Evolutionary conservation across 345 rosid species (phyloP).

Genomic region (Eucalyptus tenuipes): DNA sequence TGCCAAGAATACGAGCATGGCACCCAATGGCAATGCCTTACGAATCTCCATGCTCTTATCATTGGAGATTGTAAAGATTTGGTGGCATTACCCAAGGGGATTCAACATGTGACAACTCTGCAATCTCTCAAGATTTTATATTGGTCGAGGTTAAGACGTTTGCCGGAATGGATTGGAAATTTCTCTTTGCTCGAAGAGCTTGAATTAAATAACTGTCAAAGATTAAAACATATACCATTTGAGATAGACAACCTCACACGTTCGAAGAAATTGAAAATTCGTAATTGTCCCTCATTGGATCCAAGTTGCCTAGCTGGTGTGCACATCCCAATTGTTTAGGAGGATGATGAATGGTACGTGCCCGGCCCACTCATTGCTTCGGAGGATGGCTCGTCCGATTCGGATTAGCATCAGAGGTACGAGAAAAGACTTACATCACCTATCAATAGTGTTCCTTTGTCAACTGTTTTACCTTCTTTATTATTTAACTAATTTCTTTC

Average conservation of each 20-base stretch:
- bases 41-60: fast-evolving
- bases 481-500: no score
- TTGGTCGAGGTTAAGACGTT: fast-evolving
- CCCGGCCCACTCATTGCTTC: no score
- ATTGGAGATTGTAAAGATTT: fast-evolving
- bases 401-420: no score
- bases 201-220: fast-evolving
- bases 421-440: no score
- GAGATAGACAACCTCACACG: fast-evolving
- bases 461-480: no score
- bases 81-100: fast-evolving
- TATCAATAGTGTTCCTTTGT: no score
- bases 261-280: fast-evolving
- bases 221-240: fast-evolving
- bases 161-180: background rate
- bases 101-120: no score
- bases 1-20: no score
- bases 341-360: fast-evolving
- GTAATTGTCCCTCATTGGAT: fast-evolving
- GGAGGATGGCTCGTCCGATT: no score
- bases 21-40: no score
- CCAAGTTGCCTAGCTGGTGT: fast-evolving
- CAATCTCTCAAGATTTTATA: fast-evolving
- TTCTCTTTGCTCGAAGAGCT: background rate
- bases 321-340: background rate